Base-by-base conservation (phyloP, 140 eudicot genomes). In the Erigeron philadelphicus region DNA sequence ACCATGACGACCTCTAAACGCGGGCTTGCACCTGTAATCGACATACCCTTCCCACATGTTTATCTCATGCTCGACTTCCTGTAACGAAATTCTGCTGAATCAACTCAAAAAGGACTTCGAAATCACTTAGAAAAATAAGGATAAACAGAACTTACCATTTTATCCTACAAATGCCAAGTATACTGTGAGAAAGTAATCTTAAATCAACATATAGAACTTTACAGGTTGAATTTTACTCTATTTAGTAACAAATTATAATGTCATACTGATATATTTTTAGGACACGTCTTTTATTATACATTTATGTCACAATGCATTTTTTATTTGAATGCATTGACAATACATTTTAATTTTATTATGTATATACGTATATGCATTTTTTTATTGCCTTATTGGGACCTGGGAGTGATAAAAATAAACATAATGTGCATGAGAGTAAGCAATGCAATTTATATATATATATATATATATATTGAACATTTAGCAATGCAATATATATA, bases 31-130 rank as follows among this genome's bases (percentile, higher is more conserved):
- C 42, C 81, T 77, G 84, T 85, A 84, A 61, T 89, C 90, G 8
- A 86, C 88, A 78, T 89, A 89, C 11, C 87, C 96, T 44, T 86
- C 85, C 96, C 96, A 84, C 49, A 62, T 71, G 12, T 48, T 17
- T 42, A 16, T n/a, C 66, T 67, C 46, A 46, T 58, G 62, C 69
- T 76, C 84, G 2, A 70, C 70, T 68, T 86, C 95, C 88, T 88
- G 79, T 77, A 78, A 55, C 56, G 21, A 56, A 47, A 21, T 74
- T 19, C 25, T 19, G 40, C 0, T 18, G 6, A 67, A 58, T 57
- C 18, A 19, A 40, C 40, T 38, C 11, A 58, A 42, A 67, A 38
- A 59, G 3, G 8, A 16, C 4, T 52, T 40, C 53, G 48, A 72
- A 19, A 11, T 6, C 43, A 8, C 45, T 13, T 11, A 56, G 3